Percentiles rank a stretch among this genome's conserved stretches.
These are phyloP conservation scores for Hyparrhenia diplandra DNA, from an alignment of 176 grass and related monocot species.

Conservation along the genomic window DNA sequence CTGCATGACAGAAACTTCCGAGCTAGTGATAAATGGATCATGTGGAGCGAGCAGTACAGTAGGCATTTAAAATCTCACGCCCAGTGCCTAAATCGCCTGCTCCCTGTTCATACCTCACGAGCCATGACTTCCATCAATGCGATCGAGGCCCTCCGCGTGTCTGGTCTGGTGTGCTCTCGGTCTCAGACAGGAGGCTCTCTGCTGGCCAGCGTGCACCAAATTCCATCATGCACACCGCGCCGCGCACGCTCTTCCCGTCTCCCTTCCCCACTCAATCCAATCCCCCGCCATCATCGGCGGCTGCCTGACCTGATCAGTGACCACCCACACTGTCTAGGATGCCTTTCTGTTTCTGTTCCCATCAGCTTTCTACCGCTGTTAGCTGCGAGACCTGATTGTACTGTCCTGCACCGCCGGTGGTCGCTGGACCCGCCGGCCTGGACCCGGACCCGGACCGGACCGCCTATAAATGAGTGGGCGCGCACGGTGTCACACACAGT, in stretches of 20 bases:
- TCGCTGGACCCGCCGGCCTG: conserved; percentile 17
- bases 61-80: conserved; percentile 28
- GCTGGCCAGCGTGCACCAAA: conserved; percentile 36
- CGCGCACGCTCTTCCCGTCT: not conserved
- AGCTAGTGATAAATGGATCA: not conserved
- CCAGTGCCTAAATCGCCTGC: not conserved
- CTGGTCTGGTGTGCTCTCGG: conserved; percentile 36
- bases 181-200: not conserved
- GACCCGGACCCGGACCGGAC: not conserved
- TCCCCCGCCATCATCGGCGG: conserved; percentile 28
- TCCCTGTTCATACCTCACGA: conserved; percentile 26
- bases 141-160: not conserved
- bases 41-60: not conserved
- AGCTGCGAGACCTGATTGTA: not conserved
- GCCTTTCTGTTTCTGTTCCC: not conserved
- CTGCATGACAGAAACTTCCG: not conserved
- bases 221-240: conserved; percentile 33
- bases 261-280: not conserved
- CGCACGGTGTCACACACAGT: not conserved
- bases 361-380: not conserved
- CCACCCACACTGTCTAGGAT: not conserved
- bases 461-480: conserved; percentile 21
- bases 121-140: conserved; percentile 39
- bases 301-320: not conserved
- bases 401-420: not conserved